Conservation (phyloP, 352 stramenopile species). For the Pythium inflatum region DNA sequence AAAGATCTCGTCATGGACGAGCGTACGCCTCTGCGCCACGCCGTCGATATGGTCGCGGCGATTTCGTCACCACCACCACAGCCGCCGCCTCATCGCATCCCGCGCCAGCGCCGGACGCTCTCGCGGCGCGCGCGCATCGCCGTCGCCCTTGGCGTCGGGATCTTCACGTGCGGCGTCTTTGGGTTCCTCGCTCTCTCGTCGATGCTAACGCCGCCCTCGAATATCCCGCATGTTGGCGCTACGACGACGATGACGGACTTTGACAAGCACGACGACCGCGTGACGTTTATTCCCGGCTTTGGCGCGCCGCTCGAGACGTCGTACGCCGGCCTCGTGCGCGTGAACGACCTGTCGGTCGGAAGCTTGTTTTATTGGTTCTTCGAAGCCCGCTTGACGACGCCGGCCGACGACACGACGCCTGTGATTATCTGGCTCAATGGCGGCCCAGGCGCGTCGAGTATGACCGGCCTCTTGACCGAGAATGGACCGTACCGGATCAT, state of each 20-base stretch:
- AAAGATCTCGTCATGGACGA: conserved; percentile 43
- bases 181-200: neutral
- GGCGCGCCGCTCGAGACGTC: conserved; percentile 70
- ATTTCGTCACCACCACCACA: conserved; percentile 20
- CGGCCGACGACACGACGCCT: conserved; percentile 47
- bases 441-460: conserved; percentile 75
- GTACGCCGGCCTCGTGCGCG: conserved; percentile 72
- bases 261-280: conserved; percentile 40
- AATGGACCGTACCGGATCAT: conserved; percentile 81
- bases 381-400: conserved; percentile 47
- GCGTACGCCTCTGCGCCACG: conserved; percentile 48
- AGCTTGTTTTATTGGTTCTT: conserved; percentile 90
- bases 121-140: conserved; percentile 16
- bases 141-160: neutral
- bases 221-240: neutral
- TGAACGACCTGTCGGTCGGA: conserved; percentile 58
- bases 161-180: conserved; percentile 6
- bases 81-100: neutral
- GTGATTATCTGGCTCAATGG: conserved; percentile 85
- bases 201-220: neutral
- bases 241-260: neutral
- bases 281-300: conserved; percentile 72
- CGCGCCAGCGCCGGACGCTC: neutral
- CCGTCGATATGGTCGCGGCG: conserved; percentile 24
- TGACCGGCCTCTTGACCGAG: conserved; percentile 78